Base-by-base conservation (phyloP, 1,284 basidiomycete genomes). In the Mrakiaceae sp. region DNA sequence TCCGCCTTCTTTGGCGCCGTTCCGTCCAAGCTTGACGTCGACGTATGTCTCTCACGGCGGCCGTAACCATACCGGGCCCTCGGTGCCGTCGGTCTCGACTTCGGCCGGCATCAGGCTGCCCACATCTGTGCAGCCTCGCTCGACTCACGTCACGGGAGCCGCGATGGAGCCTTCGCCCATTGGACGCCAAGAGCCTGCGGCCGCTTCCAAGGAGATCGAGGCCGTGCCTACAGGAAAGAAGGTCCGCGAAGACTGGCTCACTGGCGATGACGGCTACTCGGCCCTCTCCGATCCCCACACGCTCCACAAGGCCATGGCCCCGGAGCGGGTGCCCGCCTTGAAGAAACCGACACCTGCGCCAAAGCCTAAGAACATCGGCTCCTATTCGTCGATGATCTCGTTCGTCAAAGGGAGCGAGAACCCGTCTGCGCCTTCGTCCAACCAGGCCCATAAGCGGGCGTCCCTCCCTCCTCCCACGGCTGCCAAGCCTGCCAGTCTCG, bases 91-190 rank as follows among this genome's bases (percentile, higher is more conserved):
- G 42, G 46, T 27, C 2, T 42, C 59, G 12, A 46, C 64, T 42
- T 55, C 53, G 16, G 27, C 50, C n/a, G 5, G 16, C 8, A 53
- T 40, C 10, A 44, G 12, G 48, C 9, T 51, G 11, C 50, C 48
- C 8, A n/a, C 48, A 42, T 61, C 48, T 39, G 40, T 44, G 9
- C 16, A 44, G n/a, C 46, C 64, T 11, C 42, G 58, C n/a, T 55
- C 63, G 47, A 43, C 58, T 12, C 54, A 64, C 44, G 58, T 66
- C 47, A 62, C 48, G 4, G 60, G 59, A 12, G 44, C 42, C 5
- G 49, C 43, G 27, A 56, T 60, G 64, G 27, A 56, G 16, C 54
- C 8, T 12, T 27, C 11, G 55, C 10, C 43, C 40, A 27, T 51
- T 16, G 44, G 27, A 9, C 43, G n/a, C 14, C 47, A 49, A 44